Evolutionary conservation across 768 basidiomycete genomes (phyloP).

Genomic region (Pleurotus citrinopileatus): DNA sequence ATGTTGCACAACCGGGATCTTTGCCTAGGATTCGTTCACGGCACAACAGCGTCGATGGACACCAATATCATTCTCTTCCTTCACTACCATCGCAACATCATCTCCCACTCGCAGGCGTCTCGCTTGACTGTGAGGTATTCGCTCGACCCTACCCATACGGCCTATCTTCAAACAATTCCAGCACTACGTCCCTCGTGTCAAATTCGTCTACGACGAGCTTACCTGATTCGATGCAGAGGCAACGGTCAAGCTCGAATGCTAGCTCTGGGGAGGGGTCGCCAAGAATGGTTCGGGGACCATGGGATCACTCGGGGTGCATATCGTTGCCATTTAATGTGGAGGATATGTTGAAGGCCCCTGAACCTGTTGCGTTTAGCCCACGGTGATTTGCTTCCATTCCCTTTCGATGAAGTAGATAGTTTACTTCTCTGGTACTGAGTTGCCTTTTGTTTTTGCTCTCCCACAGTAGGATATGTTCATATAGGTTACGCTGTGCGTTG

Average conservation of each 20-base stretch:
- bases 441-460: not conserved
- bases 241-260: not conserved
- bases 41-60: not conserved
- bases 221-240: not conserved
- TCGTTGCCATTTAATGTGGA: slow-evolving; percentile 42
- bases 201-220: not conserved
- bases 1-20: slow-evolving; percentile 14
- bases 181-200: not conserved
- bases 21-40: not conserved
- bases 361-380: slow-evolving; percentile 38
- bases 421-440: not conserved
- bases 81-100: slow-evolving; percentile 15
- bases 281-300: slow-evolving; percentile 44
- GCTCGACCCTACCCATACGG: not conserved
- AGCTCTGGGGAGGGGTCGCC: slow-evolving; percentile 13
- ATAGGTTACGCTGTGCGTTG: not conserved
- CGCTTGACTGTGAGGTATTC: slow-evolving; percentile 17
- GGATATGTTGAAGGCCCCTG: slow-evolving; percentile 40
- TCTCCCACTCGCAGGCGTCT: slow-evolving; percentile 19
- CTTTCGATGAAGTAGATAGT: not conserved
- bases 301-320: slow-evolving; percentile 55
- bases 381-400: slow-evolving; percentile 1
- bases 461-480: not conserved
- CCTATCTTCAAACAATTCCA: slow-evolving; percentile 2
- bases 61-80: not conserved